Evolutionary conservation across 208 protist genomes (phyloP).

Genomic region (Trichomonas tenax): DNA sequence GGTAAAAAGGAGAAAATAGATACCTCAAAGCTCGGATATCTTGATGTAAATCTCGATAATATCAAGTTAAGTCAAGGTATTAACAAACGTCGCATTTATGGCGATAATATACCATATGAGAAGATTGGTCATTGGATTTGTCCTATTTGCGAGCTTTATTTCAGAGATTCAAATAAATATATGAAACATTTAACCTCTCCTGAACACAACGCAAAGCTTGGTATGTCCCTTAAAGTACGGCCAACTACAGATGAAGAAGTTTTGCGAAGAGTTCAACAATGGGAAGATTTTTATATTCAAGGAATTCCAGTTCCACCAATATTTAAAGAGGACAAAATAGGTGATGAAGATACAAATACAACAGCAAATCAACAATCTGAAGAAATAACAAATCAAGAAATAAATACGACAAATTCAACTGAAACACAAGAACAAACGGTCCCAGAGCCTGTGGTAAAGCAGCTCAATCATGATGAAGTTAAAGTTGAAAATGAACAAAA

Average conservation of each 20-base stretch:
- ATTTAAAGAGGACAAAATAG: neutral
- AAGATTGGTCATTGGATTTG: neutral
- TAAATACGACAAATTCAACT: neutral
- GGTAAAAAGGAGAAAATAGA: neutral
- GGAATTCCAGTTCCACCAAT: neutral
- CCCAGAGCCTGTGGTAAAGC: neutral
- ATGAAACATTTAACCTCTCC: neutral
- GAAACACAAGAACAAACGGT: neutral
- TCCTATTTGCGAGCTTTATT: neutral
- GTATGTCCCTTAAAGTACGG: neutral
- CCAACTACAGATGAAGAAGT: neutral
- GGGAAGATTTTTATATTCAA: constrained; percentile 5
- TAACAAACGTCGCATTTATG: neutral
- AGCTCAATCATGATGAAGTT: neutral
- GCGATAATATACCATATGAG: neutral
- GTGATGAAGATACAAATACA: neutral
- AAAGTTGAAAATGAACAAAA: neutral
- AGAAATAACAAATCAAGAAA: neutral
- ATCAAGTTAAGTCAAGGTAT: neutral
- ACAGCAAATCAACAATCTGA: neutral
- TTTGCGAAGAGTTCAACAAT: neutral
- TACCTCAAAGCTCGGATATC: neutral
- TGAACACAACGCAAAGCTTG: neutral
- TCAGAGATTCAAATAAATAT: neutral
- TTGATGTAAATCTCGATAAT: neutral